Conservation (phyloP, 108 stramenopile genomes). For the Nitzschia inconspicua region DNA sequence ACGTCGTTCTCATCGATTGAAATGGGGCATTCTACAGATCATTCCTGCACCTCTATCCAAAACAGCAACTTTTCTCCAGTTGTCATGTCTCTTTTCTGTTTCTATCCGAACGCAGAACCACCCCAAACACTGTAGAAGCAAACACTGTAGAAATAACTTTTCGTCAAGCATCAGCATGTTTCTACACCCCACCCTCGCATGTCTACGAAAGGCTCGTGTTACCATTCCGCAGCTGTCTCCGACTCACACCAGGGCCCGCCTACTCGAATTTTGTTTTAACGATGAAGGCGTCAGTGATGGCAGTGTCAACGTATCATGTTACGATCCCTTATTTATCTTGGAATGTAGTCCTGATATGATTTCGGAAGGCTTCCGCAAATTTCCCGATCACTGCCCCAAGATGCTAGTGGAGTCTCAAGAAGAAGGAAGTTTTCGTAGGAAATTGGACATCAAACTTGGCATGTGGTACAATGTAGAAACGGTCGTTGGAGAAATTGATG, state of each 20-base stretch:
- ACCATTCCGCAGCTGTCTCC: conserved; percentile 29
- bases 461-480: conserved; percentile 29
- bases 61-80: too few relatives aligned
- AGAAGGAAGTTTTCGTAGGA: conserved; percentile 15
- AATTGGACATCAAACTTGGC: background rate
- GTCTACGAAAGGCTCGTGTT: conserved; percentile 7
- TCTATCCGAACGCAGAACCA: too few relatives aligned
- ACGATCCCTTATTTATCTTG: conserved; percentile 29
- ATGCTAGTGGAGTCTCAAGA: conserved; percentile 39
- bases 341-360: conserved; percentile 33
- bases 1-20: too few relatives aligned
- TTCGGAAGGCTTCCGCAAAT: conserved; percentile 23
- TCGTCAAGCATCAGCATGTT: too few relatives aligned
- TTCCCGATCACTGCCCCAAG: conserved; percentile 8
- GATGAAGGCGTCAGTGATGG: background rate
- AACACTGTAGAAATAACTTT: too few relatives aligned
- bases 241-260: conserved; percentile 25
- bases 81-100: too few relatives aligned
- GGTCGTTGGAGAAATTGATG: conserved; percentile 20
- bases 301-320: conserved; percentile 5
- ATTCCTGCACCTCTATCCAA: too few relatives aligned
- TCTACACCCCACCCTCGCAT: conserved; percentile 3
- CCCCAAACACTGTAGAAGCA: too few relatives aligned
- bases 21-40: too few relatives aligned
- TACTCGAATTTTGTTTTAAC: conserved; percentile 7